Evolutionary conservation across 1,139 yeast species (phyloP), one percentile per base, ranked within the genome.

Genomic region (Magnusiomyces sp.): DNA sequence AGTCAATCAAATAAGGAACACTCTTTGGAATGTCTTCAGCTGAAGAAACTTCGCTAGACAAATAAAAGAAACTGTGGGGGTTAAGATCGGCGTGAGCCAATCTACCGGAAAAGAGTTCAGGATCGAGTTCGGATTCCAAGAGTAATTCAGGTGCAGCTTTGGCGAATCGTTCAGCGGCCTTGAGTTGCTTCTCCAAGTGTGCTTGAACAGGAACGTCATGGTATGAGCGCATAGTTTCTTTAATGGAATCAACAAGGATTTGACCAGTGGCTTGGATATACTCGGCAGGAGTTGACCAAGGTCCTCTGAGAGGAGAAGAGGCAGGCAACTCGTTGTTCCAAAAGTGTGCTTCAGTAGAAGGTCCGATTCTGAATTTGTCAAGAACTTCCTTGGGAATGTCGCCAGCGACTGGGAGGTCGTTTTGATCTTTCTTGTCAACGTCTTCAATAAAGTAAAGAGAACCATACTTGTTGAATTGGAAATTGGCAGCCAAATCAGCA

Each of bases 281-380:
- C 38, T 81, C 80, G 56, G 73, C 67, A 32, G 72, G 71, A 41
- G 75, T 71, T 36, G 70, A 68, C 88, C 94, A 88, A 37, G 97
- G 97, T 1, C 97, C 97, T 66, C 64, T 74, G 72, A 58, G 55
- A 27, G 53, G 52, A 2, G 55, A 52, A 37, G 53, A 56, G 9
- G 53, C 57, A 17, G 60, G 58, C 10, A 58, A 50, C 14, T 58
- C 55, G 58, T 79, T 77, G 65, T 83, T 84, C 75, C 89, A 82
- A 64, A 82, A 86, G 14, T 79, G 75, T 56, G 83, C 76, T 67
- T 90, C 97, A 39, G 80, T 81, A 40, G 88, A 78, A n/a, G 95
- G 94, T 1, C 98, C 97, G 58, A 92, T 81, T 64, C 84, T 77
- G 94, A 95, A 90, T 70, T 95, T 79, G 56, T 77, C 76, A 5